Percentiles rank a stretch among this genome's conserved stretches.
Conservation (phyloP, 345 rosid genomes). For the Erucastrum elatum region DNA sequence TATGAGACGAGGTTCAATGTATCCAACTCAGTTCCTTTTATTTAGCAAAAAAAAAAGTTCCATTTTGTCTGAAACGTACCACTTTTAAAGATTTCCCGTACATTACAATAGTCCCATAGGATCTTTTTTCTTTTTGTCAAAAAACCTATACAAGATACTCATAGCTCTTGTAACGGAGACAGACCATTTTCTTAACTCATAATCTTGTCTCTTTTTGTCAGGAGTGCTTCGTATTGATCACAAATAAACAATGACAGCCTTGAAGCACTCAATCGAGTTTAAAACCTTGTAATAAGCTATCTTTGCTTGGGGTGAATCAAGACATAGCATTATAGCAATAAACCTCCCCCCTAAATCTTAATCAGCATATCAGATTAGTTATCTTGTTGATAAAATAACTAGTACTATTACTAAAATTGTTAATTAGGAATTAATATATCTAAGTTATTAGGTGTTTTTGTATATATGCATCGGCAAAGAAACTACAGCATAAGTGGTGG, state of each 20-base stretch:
- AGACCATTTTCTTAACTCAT: neutral
- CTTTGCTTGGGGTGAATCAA: too few relatives aligned
- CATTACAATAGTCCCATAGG: conserved; percentile 1
- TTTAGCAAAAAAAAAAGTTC: too few relatives aligned
- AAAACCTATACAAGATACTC: neutral
- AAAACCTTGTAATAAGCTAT: too few relatives aligned
- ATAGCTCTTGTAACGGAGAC: neutral
- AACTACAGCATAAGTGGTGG: too few relatives aligned
- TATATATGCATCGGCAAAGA: neutral
- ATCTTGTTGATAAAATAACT: too few relatives aligned
- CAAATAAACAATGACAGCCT: neutral
- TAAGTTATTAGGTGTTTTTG: neutral
- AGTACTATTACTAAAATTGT: too few relatives aligned
- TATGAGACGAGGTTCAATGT: conserved; percentile 30
- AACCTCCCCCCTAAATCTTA: neutral
- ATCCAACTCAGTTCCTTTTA: too few relatives aligned
- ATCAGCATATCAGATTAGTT: neutral
- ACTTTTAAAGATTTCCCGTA: conserved; percentile 19
- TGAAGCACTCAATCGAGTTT: neutral
- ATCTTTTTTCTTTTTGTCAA: neutral
- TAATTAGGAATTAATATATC: neutral
- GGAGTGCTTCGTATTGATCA: neutral
- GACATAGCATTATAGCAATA: too few relatives aligned
- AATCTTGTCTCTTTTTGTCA: conserved; percentile 14
- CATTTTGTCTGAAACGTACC: conserved; percentile 27